Conservation (phyloP, 495 filamentous ascomycete genomes). For the Aspergillus sclerotioniger region DNA sequence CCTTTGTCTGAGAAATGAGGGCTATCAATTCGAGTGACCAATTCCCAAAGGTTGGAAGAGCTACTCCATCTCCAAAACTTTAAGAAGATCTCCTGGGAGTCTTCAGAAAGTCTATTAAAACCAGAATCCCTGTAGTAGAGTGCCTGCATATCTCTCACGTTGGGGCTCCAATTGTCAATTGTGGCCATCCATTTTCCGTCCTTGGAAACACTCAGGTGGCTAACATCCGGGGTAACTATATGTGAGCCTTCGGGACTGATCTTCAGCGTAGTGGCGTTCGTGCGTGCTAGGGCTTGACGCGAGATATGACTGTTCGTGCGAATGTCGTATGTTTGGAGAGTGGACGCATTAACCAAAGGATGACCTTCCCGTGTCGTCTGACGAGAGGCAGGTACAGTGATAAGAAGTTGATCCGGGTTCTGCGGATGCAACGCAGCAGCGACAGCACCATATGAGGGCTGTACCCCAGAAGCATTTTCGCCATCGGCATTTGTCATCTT, state of each 20-base stretch:
- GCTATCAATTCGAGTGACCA: slow-evolving; percentile 76
- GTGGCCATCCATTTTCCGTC: slow-evolving; percentile 92
- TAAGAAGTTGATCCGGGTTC: slow-evolving; percentile 55
- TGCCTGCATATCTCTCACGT: slow-evolving; percentile 58
- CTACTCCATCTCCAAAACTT: slow-evolving; percentile 86
- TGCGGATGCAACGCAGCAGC: slow-evolving; percentile 55
- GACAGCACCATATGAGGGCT: not conserved
- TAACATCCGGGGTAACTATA: slow-evolving; percentile 72
- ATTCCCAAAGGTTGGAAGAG: slow-evolving; percentile 61
- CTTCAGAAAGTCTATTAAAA: slow-evolving; percentile 39
- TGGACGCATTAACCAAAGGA: slow-evolving; percentile 43
- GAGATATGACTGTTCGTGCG: slow-evolving; percentile 67
- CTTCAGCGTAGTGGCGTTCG: slow-evolving; percentile 78
- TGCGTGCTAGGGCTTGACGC: slow-evolving; percentile 83
- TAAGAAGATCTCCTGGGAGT: slow-evolving; percentile 67
- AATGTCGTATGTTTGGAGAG: slow-evolving; percentile 82
- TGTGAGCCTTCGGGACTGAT: slow-evolving; percentile 64
- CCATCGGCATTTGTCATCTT: slow-evolving; percentile 15
- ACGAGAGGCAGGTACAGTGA: slow-evolving; percentile 56
- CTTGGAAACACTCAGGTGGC: slow-evolving; percentile 64
- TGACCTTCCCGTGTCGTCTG: slow-evolving; percentile 31
- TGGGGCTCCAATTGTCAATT: slow-evolving; percentile 84
- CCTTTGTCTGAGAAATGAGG: slow-evolving; percentile 63
- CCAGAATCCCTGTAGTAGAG: slow-evolving; percentile 42
- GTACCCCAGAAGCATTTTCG: not conserved